Conservation (phyloP, 306 rosid genomes). For the Sechiopsis laciniata region DNA sequence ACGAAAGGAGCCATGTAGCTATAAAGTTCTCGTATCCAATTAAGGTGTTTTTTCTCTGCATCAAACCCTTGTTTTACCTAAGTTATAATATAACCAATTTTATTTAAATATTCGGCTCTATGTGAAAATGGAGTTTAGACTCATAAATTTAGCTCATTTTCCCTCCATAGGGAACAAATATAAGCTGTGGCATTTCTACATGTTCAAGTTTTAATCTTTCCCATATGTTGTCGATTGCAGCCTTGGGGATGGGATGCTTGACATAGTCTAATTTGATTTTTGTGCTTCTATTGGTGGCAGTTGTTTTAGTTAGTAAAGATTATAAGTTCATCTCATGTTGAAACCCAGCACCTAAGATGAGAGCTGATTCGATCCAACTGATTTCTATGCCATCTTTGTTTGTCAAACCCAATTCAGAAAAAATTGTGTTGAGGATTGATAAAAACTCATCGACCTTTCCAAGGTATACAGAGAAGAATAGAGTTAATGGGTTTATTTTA, state of each 20-base stretch:
- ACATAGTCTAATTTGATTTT: constrained; percentile 68
- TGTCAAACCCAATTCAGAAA: constrained; percentile 55
- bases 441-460: constrained; percentile 38
- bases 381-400: constrained; percentile 41
- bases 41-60: constrained; percentile 35
- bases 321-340: constrained; percentile 27
- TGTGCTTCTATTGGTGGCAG: constrained; percentile 34
- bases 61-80: constrained; percentile 42
- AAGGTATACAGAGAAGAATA: constrained; percentile 36
- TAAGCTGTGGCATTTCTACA: constrained; percentile 30
- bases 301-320: constrained; percentile 34
- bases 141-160: constrained; percentile 51
- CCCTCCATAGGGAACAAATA: constrained; percentile 69
- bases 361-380: constrained; percentile 59
- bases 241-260: constrained; percentile 41
- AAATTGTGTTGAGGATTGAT: constrained; percentile 30
- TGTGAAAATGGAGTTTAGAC: constrained; percentile 56
- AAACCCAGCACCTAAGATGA: too few relatives aligned
- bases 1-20: constrained; percentile 62
- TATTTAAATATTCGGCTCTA: constrained; percentile 50
- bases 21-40: constrained; percentile 63
- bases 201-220: constrained; percentile 30
- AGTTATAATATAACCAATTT: constrained; percentile 37
- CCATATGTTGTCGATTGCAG: constrained; percentile 40
- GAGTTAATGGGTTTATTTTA: constrained; percentile 29